These are phyloP conservation scores for Komagataella phaffii DNA, from an alignment of 805 yeast genomes.

Conservation along the genomic window DNA sequence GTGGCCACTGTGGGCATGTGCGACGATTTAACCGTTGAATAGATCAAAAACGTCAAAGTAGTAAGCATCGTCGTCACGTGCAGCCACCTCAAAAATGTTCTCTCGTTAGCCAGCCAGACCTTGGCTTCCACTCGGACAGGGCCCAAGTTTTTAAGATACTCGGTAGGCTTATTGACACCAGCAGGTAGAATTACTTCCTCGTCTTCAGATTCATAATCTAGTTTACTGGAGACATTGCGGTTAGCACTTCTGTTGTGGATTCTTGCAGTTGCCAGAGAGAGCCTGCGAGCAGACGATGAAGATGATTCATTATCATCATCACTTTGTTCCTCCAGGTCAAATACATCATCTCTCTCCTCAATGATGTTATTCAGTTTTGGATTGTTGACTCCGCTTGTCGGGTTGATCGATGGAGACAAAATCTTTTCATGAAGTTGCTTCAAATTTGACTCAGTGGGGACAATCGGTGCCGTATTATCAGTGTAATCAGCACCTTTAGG, in stretches of 20 bases:
- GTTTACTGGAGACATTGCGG: slow-evolving; percentile 13
- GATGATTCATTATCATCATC: slow-evolving; percentile 15
- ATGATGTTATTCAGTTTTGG: not conserved
- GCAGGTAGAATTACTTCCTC: slow-evolving; percentile 78
- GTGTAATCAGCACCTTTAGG: not conserved
- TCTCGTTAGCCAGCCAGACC: slow-evolving; percentile 97
- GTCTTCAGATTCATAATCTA: slow-evolving; percentile 61
- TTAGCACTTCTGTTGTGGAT: slow-evolving; percentile 7
- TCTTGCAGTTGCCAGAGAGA: slow-evolving; percentile 5
- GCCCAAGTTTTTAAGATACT: slow-evolving; percentile 75
- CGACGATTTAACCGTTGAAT: slow-evolving; percentile 59
- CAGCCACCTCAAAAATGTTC: slow-evolving; percentile 94
- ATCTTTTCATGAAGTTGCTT: not conserved
- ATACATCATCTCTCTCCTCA: slow-evolving; percentile 28
- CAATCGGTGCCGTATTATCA: not conserved
- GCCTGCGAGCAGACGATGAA: slow-evolving; percentile 1
- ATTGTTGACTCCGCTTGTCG: not conserved
- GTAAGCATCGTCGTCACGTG: slow-evolving; percentile 78
- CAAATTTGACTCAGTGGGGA: not conserved
- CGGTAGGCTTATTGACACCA: slow-evolving; percentile 76
- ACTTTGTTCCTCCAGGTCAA: slow-evolving; percentile 47
- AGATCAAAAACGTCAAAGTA: slow-evolving; percentile 73
- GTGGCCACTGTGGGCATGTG: slow-evolving; percentile 53
- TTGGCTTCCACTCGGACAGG: slow-evolving; percentile 93
- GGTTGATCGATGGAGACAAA: not conserved